These are phyloP conservation scores for Candida methanosorbosa DNA, from an alignment of 805 yeast species.

Conservation along the genomic window DNA sequence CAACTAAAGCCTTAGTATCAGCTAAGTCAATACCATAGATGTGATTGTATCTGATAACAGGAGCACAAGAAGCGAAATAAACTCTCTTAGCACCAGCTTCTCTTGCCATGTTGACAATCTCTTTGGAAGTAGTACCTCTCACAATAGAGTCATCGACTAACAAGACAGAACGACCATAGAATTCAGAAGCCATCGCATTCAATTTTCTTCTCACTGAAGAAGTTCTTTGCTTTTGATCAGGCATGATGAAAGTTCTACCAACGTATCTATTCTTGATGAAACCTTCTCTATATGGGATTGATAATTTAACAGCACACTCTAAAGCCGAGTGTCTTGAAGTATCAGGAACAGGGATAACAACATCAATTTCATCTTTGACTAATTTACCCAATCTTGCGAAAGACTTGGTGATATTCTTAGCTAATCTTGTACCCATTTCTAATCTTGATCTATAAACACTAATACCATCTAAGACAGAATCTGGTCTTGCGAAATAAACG, in stretches of 20 bases:
- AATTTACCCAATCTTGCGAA: conserved; percentile 31
- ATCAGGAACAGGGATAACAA: conserved; percentile 96
- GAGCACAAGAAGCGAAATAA: conserved; percentile 96
- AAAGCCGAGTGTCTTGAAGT: conserved; percentile 95
- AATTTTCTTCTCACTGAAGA: conserved; percentile 90
- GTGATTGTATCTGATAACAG: conserved; percentile 94
- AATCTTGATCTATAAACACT: conserved; percentile 89
- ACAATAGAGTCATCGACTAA: conserved; percentile 96
- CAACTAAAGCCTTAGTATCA: conserved; percentile 88
- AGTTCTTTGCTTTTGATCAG: conserved; percentile 89
- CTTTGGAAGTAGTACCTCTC: conserved; percentile 94
- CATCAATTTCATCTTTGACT: conserved; percentile 62
- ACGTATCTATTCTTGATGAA: conserved; percentile 95
- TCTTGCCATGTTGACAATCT: conserved; percentile 95
- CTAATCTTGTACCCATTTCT: conserved; percentile 89
- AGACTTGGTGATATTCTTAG: conserved; percentile 48
- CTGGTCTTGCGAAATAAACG: conserved; percentile 97
- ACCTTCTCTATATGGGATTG: conserved; percentile 89
- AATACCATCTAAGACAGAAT: conserved; percentile 92
- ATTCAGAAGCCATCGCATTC: conserved; percentile 94
- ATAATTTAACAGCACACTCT: conserved; percentile 78
- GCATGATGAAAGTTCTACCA: conserved; percentile 98
- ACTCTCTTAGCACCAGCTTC: conserved; percentile 96
- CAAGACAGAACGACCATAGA: conserved; percentile 73
- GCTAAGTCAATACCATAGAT: conserved; percentile 97